Conservation (phyloP, 768 basidiomycete species). For the Lentinula guzmanii region DNA sequence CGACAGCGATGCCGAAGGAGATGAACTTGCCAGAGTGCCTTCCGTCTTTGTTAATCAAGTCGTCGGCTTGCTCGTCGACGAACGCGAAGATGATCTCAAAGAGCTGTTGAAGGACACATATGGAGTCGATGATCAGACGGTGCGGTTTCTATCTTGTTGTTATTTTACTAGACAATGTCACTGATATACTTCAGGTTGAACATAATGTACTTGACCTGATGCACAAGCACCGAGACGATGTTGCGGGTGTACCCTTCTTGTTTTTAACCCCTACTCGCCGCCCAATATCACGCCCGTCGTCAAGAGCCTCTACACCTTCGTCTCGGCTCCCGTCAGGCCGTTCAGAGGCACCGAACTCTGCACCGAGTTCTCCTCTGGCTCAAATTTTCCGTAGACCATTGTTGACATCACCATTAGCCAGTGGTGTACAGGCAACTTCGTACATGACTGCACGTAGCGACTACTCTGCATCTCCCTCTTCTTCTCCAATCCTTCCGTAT, state of each 20-base stretch:
- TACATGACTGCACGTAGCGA: slow-evolving; percentile 52
- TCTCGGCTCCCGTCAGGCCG: slow-evolving; percentile 52
- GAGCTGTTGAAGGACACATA: slow-evolving; percentile 62
- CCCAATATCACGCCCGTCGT: slow-evolving; percentile 76
- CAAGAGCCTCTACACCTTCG: slow-evolving; percentile 70
- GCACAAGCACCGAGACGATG: slow-evolving; percentile 90
- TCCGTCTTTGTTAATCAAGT: slow-evolving; percentile 64
- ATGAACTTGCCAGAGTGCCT: slow-evolving; percentile 46
- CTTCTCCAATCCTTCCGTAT: slow-evolving; percentile 60
- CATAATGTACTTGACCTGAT: slow-evolving; percentile 90
- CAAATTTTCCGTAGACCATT: slow-evolving; percentile 74
- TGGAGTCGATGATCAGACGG: slow-evolving; percentile 63
- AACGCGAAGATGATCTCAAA: slow-evolving; percentile 87
- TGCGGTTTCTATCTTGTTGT: slow-evolving; percentile 26
- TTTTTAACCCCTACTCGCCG: slow-evolving; percentile 77
- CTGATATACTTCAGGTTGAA: slow-evolving; percentile 51
- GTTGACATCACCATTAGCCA: slow-evolving; percentile 67
- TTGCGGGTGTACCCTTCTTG: slow-evolving; percentile 75
- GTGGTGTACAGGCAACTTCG: slow-evolving; percentile 41
- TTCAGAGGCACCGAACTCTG: slow-evolving; percentile 72
- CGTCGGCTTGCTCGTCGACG: slow-evolving; percentile 65
- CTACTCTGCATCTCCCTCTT: slow-evolving; percentile 52
- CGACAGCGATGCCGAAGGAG: slow-evolving; percentile 54
- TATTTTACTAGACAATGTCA: slow-evolving; percentile 6
- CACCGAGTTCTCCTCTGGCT: slow-evolving; percentile 72